Evolutionary conservation across 2,329 filamentous ascomycete genomes (phyloP).

Genomic region (Xylaria sp.): DNA sequence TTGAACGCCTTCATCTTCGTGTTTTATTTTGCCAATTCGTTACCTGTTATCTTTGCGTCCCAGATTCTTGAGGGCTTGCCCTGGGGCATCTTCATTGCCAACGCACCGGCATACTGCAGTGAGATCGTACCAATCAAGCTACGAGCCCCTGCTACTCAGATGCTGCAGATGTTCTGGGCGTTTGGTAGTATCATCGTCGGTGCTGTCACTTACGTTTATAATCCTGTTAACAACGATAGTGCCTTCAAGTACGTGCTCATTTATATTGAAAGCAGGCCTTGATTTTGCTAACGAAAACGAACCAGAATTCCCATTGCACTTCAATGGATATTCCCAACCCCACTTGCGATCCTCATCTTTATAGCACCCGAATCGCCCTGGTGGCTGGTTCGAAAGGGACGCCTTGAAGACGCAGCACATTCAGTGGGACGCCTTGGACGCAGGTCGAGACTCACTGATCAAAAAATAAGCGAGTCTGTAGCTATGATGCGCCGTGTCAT

Average conservation of each 20-base stretch:
- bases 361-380: conserved; percentile 64
- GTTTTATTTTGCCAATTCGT: conserved; percentile 58
- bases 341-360: conserved; percentile 60
- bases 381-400: conserved; percentile 66
- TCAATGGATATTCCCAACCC: conserved; percentile 69
- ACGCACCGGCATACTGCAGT: conserved; percentile 67
- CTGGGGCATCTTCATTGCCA: conserved; percentile 74
- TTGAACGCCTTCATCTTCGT: conserved; percentile 68
- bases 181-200: conserved; percentile 70
- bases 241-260: conserved; percentile 44
- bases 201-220: conserved; percentile 65
- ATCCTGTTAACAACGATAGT: conserved; percentile 43
- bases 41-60: conserved; percentile 59
- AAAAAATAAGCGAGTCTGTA: conserved; percentile 54
- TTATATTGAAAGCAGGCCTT: conserved; percentile 47
- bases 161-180: conserved; percentile 74
- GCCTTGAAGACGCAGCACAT: conserved; percentile 57
- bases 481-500: conserved; percentile 69
- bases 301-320: conserved; percentile 63
- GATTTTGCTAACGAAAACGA: conserved; percentile 33
- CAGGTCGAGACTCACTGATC: conserved; percentile 47
- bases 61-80: conserved; percentile 71
- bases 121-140: conserved; percentile 70
- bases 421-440: conserved; percentile 62
- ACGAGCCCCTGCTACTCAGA: conserved; percentile 67